Evolutionary conservation across 805 yeast species (phyloP).

Genomic region (Wickerhamomyces queroliae): DNA sequence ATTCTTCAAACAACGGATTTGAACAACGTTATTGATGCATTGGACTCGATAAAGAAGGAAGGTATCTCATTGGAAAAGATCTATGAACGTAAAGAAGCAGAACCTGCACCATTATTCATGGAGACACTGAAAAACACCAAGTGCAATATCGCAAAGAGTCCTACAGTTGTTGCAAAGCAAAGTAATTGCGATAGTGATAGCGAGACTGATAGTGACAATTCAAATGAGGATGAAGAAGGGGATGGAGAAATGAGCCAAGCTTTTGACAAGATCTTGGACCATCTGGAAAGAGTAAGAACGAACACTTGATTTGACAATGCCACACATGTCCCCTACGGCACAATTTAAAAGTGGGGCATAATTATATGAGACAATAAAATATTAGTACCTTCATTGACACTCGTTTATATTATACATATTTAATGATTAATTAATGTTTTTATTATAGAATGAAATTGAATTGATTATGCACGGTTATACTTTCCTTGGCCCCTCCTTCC

Average conservation of each 20-base stretch:
- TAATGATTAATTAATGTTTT: too few species aligned
- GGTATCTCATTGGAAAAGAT: constrained; percentile 34
- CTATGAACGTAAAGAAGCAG: constrained; percentile 18
- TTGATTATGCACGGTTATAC: too few species aligned
- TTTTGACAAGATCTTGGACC: constrained; percentile 35
- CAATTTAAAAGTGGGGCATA: background rate
- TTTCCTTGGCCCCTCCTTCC: too few species aligned
- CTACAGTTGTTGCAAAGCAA: constrained; percentile 1
- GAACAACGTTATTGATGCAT: constrained; percentile 29
- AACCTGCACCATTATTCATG: constrained; percentile 6
- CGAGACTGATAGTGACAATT: constrained; percentile 5
- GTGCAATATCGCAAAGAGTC: constrained; percentile 4
- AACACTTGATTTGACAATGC: constrained; percentile 5
- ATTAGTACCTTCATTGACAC: too few species aligned
- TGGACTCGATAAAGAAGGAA: constrained; percentile 32
- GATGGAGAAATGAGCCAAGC: constrained; percentile 28
- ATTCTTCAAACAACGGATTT: constrained; percentile 31
- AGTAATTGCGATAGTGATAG: constrained; percentile 3
- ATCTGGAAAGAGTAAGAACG: constrained; percentile 28
- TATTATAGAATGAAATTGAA: too few species aligned
- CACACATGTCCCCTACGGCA: background rate
- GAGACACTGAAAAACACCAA: constrained; percentile 17
- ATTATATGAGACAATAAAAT: too few species aligned
- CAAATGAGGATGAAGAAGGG: constrained; percentile 7
- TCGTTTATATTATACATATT: too few species aligned